Conservation (phyloP, 2,329 filamentous ascomycete species). For the Cordyceps militaris region DNA sequence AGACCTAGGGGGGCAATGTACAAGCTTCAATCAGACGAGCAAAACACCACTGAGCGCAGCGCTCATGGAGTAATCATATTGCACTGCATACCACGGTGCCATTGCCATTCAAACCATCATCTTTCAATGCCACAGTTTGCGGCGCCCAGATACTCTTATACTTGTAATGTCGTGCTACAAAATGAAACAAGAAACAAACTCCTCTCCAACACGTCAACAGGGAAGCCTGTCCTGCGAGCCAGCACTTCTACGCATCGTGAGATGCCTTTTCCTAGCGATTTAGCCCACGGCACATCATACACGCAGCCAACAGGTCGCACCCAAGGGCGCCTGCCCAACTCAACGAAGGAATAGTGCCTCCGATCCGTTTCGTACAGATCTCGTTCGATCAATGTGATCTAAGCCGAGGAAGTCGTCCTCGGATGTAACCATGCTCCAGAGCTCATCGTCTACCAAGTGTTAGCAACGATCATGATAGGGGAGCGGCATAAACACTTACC, state of each 20-base stretch:
- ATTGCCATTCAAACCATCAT: not conserved
- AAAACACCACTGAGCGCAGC: not conserved
- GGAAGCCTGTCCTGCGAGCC: not conserved
- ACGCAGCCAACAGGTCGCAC: conserved; percentile 3
- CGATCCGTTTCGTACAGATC: conserved; percentile 50
- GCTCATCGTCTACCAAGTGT: conserved; percentile 44
- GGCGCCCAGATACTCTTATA: conserved; percentile 12
- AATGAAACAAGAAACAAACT: conserved; percentile 10
- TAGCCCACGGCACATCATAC: conserved; percentile 11
- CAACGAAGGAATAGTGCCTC: conserved; percentile 55
- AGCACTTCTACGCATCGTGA: not conserved
- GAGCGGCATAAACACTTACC: conserved; percentile 48
- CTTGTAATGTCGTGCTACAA: conserved; percentile 13
- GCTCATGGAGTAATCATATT: not conserved
- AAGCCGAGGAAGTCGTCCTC: conserved; percentile 59
- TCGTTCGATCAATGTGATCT: conserved; percentile 58
- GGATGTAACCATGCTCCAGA: conserved; percentile 44
- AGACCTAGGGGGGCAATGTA: too few species aligned
- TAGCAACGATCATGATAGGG: conserved; percentile 14
- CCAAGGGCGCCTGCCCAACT: conserved; percentile 9
- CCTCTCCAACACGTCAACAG: not conserved
- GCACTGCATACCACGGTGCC: not conserved
- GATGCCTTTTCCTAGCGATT: not conserved
- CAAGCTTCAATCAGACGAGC: too few species aligned
- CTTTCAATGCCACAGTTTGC: not conserved